Conservation (phyloP, 1,284 basidiomycete genomes). For the Bothia castanella region DNA sequence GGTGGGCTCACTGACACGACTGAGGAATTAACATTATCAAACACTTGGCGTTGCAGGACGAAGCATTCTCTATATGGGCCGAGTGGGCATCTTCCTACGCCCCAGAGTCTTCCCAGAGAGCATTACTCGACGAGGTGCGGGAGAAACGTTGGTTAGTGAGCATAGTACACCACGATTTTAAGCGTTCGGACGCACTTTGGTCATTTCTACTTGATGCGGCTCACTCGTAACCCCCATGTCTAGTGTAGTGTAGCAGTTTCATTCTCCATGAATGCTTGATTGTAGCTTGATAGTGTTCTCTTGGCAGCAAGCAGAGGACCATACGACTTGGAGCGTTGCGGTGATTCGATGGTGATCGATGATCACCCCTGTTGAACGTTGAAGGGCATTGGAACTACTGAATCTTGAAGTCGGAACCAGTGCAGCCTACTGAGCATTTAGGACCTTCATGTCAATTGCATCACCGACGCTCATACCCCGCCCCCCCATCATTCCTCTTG, state of each 20-base stretch:
- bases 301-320: no score
- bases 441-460: slow-evolving; percentile 55
- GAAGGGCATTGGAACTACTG: no score
- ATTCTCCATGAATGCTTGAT: neutral
- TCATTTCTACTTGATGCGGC: slow-evolving; percentile 59
- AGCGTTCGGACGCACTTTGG: slow-evolving; percentile 81
- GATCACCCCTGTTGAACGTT: no score
- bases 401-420: no score
- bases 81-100: slow-evolving; percentile 92
- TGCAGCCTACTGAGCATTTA: no score
- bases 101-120: slow-evolving; percentile 68
- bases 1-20: slow-evolving; percentile 40
- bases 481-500: slow-evolving; percentile 54
- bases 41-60: slow-evolving; percentile 57
- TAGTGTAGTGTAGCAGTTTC: no score
- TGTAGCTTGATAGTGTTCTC: no score
- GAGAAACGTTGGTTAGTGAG: slow-evolving; percentile 88
- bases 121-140: slow-evolving; percentile 68
- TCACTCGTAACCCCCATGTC: neutral
- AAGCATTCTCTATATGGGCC: slow-evolving; percentile 95
- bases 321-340: no score
- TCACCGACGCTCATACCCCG: slow-evolving; percentile 68
- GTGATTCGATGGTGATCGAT: no score
- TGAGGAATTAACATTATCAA: neutral
- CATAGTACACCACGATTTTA: slow-evolving; percentile 93